A percentile compares a stretch with the other conserved stretches of the same genome.
Evolutionary conservation across 2,329 filamentous ascomycete genomes (phyloP).

Genomic region (Fonsecaea pedrosoi): DNA sequence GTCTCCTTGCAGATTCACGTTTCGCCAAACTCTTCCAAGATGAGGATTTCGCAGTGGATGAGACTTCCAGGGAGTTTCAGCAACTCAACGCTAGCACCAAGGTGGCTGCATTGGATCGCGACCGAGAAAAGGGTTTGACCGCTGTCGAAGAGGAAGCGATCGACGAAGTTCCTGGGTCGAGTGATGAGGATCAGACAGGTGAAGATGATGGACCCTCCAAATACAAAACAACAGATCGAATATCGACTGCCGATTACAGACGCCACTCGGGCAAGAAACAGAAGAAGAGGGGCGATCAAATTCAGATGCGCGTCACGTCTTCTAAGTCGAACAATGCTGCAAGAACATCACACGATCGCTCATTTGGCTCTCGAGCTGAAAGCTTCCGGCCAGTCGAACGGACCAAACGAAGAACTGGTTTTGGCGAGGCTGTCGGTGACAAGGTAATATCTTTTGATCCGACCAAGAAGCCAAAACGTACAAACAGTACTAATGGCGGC

Average conservation of each 20-base stretch:
- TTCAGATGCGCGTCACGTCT: conserved; percentile 65
- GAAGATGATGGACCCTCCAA: conserved; percentile 44
- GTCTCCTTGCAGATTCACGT: conserved; percentile 80
- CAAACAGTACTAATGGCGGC: conserved; percentile 26
- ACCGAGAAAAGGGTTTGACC: conserved; percentile 60
- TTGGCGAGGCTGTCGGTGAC: conserved; percentile 52
- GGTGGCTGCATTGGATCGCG: conserved; percentile 38
- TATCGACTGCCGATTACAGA: conserved; percentile 64
- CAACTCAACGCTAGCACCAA: conserved; percentile 86
- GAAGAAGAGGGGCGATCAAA: conserved; percentile 50
- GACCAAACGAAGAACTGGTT: conserved; percentile 39
- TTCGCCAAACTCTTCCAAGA: conserved; percentile 91
- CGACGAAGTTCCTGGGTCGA: conserved; percentile 57
- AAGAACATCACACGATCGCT: conserved; percentile 57
- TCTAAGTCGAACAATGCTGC: conserved; percentile 47
- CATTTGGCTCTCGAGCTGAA: conserved; percentile 64
- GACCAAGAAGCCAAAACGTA: conserved; percentile 48
- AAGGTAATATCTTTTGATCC: conserved; percentile 68
- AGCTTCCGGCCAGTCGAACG: conserved; percentile 49
- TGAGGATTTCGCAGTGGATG: conserved; percentile 90
- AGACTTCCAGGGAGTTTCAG: conserved; percentile 84
- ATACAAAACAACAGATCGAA: conserved; percentile 49
- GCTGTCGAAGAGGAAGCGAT: conserved; percentile 68
- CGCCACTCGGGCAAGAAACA: conserved; percentile 50
- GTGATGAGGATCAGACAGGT: conserved; percentile 47